Percentiles rank a stretch among this genome's conserved stretches.
Conservation (phyloP, 2,329 filamentous ascomycete genomes). For the Alternaria angustiovoidea region DNA sequence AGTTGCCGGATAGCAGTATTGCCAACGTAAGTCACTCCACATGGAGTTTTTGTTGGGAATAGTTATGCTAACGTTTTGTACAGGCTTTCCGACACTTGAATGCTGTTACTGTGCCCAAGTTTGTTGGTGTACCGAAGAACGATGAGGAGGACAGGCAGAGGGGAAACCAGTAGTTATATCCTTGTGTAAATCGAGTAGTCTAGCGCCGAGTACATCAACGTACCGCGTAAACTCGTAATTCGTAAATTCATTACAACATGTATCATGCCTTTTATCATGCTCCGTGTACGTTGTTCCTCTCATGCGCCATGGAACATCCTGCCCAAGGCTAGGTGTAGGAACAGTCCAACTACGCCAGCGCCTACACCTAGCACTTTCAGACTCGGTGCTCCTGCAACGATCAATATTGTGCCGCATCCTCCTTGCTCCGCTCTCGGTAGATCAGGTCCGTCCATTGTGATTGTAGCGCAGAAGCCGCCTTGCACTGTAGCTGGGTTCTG, state of each 20-base stretch:
- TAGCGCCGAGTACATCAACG: constrained; percentile 13
- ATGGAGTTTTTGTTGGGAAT: constrained; percentile 2
- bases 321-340: constrained; percentile 37
- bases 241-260: constrained; percentile 29
- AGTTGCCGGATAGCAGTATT: constrained; percentile 60
- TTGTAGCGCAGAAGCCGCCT: constrained; percentile 48
- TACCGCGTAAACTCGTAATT: constrained; percentile 32
- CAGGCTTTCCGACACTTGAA: constrained; percentile 64
- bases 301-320: constrained; percentile 37
- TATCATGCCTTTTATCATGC: constrained; percentile 9
- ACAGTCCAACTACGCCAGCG: constrained; percentile 21
- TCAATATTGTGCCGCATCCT: constrained; percentile 49
- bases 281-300: not conserved
- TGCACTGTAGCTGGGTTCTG: constrained; percentile 32
- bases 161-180: constrained; percentile 48
- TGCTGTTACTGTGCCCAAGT: constrained; percentile 59
- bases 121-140: constrained; percentile 63
- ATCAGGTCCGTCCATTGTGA: constrained; percentile 47
- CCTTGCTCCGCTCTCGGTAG: constrained; percentile 45
- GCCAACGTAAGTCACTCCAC: constrained; percentile 57
- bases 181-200: constrained; percentile 14
- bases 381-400: constrained; percentile 39
- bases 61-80: constrained; percentile 35
- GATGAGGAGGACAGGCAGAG: constrained; percentile 61
- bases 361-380: constrained; percentile 30